Evolutionary conservation across 1,284 basidiomycete species (phyloP).

Genomic region (Lentinus polychrous): DNA sequence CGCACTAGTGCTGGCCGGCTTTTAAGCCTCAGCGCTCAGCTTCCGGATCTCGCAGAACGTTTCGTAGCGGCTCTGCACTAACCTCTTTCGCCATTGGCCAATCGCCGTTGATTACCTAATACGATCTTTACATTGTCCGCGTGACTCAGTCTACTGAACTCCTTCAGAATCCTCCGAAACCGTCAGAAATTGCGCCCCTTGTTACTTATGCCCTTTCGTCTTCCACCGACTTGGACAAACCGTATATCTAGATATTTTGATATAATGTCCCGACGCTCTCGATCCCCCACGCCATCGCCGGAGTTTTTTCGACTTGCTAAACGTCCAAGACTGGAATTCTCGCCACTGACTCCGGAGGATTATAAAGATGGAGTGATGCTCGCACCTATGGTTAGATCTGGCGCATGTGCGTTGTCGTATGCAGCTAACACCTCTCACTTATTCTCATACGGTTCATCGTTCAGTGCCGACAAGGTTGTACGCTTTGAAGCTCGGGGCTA

Average conservation of each 20-base stretch:
- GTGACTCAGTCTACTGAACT: no score
- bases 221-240: background rate
- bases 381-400: slow-evolving; percentile 94
- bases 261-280: slow-evolving; percentile 45
- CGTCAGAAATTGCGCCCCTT: background rate
- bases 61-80: no score
- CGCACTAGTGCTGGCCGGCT: no score
- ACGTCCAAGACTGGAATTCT: slow-evolving; percentile 38
- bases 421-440: slow-evolving; percentile 5
- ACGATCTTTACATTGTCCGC: no score
- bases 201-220: background rate
- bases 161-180: no score
- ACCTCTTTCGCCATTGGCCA: no score
- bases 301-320: slow-evolving; percentile 36
- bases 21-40: no score
- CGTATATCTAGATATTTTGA: background rate
- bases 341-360: slow-evolving; percentile 53
- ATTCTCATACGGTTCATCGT: background rate
- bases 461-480: slow-evolving; percentile 80
- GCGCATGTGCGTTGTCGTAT: slow-evolving; percentile 57
- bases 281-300: slow-evolving; percentile 29
- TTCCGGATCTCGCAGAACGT: no score
- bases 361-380: slow-evolving; percentile 82
- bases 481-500: slow-evolving; percentile 89
- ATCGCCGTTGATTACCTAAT: no score